phyloP scores from a whole-genome alignment of 1,139 yeast genomes.

The Suhomyces wounanorum region DNA sequence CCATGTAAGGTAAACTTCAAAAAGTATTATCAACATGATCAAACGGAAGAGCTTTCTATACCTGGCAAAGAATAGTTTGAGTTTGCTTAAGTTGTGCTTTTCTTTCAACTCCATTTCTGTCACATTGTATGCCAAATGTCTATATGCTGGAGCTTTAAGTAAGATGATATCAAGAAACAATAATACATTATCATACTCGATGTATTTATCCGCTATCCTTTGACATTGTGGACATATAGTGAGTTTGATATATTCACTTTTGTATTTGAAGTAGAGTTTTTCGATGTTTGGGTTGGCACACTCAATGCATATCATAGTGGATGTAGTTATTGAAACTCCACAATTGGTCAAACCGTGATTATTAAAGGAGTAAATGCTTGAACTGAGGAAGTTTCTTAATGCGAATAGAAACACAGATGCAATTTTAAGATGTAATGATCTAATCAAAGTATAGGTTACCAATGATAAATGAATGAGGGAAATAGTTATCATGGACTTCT shows the following conservation, averaged over 20 bases:
- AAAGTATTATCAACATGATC: constrained; percentile 66
- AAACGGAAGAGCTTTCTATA: constrained; percentile 47
- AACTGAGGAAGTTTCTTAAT: no score
- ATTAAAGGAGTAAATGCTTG: background rate
- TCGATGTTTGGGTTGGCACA: constrained; percentile 64
- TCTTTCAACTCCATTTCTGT: constrained; percentile 38
- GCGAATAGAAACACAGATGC: no score
- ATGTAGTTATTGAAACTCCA: background rate
- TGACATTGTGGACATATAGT: constrained; percentile 77
- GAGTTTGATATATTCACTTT: constrained; percentile 76
- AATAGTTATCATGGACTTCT: background rate
- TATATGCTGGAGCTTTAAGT: constrained; percentile 84
- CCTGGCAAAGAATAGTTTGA: constrained; percentile 8
- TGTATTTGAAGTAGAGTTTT: constrained; percentile 68
- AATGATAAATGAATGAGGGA: background rate
- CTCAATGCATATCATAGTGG: constrained; percentile 81
- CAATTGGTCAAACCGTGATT: background rate
- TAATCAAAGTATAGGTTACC: no score
- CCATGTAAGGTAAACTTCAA: constrained; percentile 91
- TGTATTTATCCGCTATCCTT: constrained; percentile 82
- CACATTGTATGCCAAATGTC: constrained; percentile 82
- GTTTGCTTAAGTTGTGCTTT: background rate
- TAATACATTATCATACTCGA: constrained; percentile 85
- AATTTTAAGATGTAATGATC: no score
- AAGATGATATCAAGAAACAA: constrained; percentile 80